phyloP scores from a whole-genome alignment of 1,284 basidiomycete species.

The Marasmius tenuissimus region DNA sequence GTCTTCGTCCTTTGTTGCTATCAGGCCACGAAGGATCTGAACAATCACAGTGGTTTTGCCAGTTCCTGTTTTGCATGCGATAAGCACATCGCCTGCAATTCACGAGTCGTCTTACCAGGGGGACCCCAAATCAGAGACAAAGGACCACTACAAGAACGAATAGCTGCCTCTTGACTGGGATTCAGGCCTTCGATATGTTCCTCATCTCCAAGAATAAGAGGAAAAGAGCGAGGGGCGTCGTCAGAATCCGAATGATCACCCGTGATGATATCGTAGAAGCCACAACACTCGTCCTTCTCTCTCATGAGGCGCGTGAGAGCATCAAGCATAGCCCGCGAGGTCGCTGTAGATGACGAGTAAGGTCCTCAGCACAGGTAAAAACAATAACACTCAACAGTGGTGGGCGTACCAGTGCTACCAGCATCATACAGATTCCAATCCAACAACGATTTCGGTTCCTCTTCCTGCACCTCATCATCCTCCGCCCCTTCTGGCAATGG shows the following conservation, averaged over 20 bases:
- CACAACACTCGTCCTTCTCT: slow-evolving; percentile 45
- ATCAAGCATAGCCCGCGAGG: slow-evolving; percentile 62
- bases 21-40: slow-evolving; percentile 49
- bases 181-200: slow-evolving; percentile 36
- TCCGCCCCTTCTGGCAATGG: neutral
- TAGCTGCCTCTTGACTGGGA: slow-evolving; percentile 50
- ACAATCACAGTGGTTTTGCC: slow-evolving; percentile 71
- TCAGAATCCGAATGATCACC: neutral
- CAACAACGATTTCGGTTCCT: slow-evolving; percentile 30
- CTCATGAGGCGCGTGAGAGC: slow-evolving; percentile 47
- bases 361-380: neutral
- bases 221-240: neutral
- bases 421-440: slow-evolving; percentile 66
- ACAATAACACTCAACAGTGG: neutral
- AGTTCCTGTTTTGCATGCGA: slow-evolving; percentile 41
- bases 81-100: neutral
- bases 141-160: slow-evolving; percentile 38
- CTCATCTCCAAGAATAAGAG: neutral
- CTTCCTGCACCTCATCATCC: neutral
- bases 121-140: slow-evolving; percentile 67
- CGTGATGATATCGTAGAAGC: slow-evolving; percentile 39
- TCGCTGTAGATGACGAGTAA: slow-evolving; percentile 36
- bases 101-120: slow-evolving; percentile 41
- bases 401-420: slow-evolving; percentile 49
- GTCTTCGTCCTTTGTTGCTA: slow-evolving; percentile 32